Evolutionary conservation across 768 basidiomycete species (phyloP), one percentile per base, ranked within the genome.

Genomic region (Thelephora ganbajun): DNA sequence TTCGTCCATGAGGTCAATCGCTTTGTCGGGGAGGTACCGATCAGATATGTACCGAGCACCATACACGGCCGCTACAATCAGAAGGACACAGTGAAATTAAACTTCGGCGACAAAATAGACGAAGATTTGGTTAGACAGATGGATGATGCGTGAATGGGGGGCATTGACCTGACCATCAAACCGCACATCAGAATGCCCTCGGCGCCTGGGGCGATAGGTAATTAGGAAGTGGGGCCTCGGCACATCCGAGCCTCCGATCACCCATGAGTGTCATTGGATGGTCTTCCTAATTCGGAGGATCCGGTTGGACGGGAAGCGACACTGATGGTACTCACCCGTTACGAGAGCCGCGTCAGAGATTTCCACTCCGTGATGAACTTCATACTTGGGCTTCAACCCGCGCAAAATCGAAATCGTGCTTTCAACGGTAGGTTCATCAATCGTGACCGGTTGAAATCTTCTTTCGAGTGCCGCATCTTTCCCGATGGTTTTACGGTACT

Each of bases 331-430:
- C 69, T 12, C 45, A 80, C 83, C 82, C 3, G 89, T 93, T 11
- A 96, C 91, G 3, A 96, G 69, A 2, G 91, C 88, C 12, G 74
- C 72, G 57, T 96, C 91, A 1, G 87, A 79, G 48, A 96, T 92
- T 57, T 88, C 86, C 1, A 96, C 91, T 26, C 91, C 91, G 51
- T 93, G 91, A 56, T 96, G 91, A 1, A 90, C 87, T 54, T 94
- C 90, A 55, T 93, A 92, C 36, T 79, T 70, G 0, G 83, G 60
- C 58, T 91, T 90, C 33, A 93, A 68, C 6, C 90, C 91, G 16
- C 89, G 82, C 0, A 94, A 71, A 49, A 96, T 96, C 0, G 83
- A 83, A 19, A 87, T 85, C 0, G 87, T 88, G 0, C 80, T 78
- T 46, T 84, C 80, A 9, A 93, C 84, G 0, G 83, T 80, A 0